Evolutionary conservation across 2,329 filamentous ascomycete species (phyloP).

Genomic region (Leptodontidium sp.): DNA sequence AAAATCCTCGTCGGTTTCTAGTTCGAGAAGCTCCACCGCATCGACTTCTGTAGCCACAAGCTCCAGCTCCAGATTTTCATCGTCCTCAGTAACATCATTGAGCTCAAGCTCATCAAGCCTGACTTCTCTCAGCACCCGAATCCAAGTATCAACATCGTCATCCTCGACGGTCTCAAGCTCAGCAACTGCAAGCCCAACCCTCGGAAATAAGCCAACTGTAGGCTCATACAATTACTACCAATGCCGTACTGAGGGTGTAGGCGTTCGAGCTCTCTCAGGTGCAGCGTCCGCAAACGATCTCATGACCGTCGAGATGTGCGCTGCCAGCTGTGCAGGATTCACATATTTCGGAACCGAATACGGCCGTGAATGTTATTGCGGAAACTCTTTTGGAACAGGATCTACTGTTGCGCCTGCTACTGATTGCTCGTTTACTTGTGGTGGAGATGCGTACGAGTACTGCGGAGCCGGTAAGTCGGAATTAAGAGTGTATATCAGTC

Average conservation of each 20-base stretch:
- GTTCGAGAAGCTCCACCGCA: not conserved
- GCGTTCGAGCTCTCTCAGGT: conserved; percentile 41
- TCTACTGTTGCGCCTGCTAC: conserved; percentile 29
- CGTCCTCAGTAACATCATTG: not conserved
- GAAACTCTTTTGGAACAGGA: conserved; percentile 35
- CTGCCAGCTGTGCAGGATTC: conserved; percentile 41
- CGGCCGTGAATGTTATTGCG: conserved; percentile 45
- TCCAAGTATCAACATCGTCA: not conserved
- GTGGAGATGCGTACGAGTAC: conserved; percentile 44
- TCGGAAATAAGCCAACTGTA: conserved; percentile 7
- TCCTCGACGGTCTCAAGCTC: conserved; percentile 11
- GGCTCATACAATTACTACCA: conserved; percentile 14
- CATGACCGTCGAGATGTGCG: conserved; percentile 34
- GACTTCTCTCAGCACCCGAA: not conserved
- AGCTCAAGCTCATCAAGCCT: not conserved
- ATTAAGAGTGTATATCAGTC: not conserved
- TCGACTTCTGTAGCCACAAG: conserved; percentile 1
- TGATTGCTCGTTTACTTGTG: conserved; percentile 44
- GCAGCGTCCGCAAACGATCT: conserved; percentile 26
- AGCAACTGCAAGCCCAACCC: not conserved
- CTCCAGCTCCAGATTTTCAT: conserved; percentile 1
- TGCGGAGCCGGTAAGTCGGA: conserved; percentile 44
- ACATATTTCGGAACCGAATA: conserved; percentile 50
- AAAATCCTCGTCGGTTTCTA: not conserved
- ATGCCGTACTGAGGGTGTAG: conserved; percentile 48